phyloP scores from a whole-genome alignment of 2,329 filamentous ascomycete species.

The Trichoderma sp. region DNA sequence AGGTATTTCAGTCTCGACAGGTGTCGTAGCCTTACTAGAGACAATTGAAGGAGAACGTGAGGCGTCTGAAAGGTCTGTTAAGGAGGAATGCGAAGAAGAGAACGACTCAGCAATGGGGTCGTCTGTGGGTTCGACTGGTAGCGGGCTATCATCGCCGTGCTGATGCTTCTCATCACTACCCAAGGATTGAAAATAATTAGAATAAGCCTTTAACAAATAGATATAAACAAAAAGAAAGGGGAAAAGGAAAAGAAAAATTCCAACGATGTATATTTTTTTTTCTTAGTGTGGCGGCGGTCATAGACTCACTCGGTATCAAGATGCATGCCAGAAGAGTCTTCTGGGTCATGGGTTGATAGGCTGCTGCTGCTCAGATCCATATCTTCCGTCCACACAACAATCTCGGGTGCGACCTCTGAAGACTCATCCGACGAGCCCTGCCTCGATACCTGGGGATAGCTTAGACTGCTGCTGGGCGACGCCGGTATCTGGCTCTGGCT shows the following conservation, averaged over 20 bases:
- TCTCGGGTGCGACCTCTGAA: conserved; percentile 41
- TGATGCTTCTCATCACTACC: conserved; percentile 26
- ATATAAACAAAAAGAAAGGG: background rate
- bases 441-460: conserved; percentile 31
- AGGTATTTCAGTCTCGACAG: conserved; percentile 42
- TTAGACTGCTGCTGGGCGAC: conserved; percentile 27
- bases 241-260: background rate
- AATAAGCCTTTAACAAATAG: background rate
- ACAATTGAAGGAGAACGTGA: conserved; percentile 52
- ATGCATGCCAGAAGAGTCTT: conserved; percentile 26
- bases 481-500: conserved; percentile 32
- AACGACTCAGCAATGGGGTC: conserved; percentile 40
- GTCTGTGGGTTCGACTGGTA: conserved; percentile 22
- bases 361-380: conserved; percentile 33
- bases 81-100: conserved; percentile 51
- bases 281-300: background rate
- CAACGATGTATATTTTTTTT: background rate
- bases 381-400: conserved; percentile 45
- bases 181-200: conserved; percentile 1
- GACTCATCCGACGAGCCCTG: conserved; percentile 33
- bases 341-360: conserved; percentile 24
- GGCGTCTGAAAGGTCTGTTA: conserved; percentile 55
- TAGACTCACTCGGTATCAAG: conserved; percentile 30
- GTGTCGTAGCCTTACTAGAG: conserved; percentile 64
- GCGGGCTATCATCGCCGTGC: conserved; percentile 21